phyloP scores from a whole-genome alignment of 352 stramenopile species.

The Globisporangium camurandrum region DNA sequence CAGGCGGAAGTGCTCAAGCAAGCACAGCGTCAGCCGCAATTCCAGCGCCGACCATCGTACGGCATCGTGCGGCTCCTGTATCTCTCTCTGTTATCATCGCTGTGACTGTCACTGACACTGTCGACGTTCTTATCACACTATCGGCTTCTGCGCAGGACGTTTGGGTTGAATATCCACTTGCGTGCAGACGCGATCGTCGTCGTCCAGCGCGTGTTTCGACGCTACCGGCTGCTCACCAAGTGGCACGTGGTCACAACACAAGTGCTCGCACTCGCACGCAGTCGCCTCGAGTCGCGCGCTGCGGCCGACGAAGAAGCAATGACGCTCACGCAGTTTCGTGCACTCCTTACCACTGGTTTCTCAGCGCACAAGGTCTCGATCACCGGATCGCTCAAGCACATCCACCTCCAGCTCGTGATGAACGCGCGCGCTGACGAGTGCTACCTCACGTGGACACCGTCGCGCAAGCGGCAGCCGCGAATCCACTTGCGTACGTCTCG shows the following conservation, averaged over 20 bases:
- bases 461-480: conserved; percentile 51
- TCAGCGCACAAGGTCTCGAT: conserved; percentile 69
- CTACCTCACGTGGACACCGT: conserved; percentile 70
- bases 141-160: too few species aligned
- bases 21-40: conserved; percentile 28
- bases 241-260: conserved; percentile 30
- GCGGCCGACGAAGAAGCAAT: conserved; percentile 27
- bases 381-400: conserved; percentile 50
- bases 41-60: conserved; percentile 22
- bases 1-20: conserved; percentile 32
- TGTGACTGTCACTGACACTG: background rate
- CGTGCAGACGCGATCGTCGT: conserved; percentile 13
- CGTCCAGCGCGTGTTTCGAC: conserved; percentile 32
- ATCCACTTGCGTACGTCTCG: conserved; percentile 47
- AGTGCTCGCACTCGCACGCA: conserved; percentile 36
- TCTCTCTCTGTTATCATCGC: background rate
- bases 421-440: conserved; percentile 36
- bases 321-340: conserved; percentile 41
- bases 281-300: conserved; percentile 16
- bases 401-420: conserved; percentile 47
- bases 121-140: conserved; percentile 1
- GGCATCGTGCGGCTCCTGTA: background rate
- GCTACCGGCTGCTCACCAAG: conserved; percentile 27
- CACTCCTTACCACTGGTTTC: conserved; percentile 43
- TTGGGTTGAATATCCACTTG: conserved; percentile 14